Conservation (phyloP, 768 basidiomycete genomes). For the Macrocybe gigantea region DNA sequence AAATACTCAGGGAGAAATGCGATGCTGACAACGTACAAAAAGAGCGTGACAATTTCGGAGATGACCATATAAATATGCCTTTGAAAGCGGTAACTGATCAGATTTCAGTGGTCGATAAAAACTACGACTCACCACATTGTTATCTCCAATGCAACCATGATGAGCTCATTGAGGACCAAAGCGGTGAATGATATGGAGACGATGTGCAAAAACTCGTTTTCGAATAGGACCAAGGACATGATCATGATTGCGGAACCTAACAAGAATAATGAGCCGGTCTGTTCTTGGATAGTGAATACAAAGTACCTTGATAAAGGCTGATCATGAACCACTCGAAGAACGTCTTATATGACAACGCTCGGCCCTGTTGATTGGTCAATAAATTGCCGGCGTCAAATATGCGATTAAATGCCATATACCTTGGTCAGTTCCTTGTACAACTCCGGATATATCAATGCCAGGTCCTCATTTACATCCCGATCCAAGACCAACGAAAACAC, state of each 20-base stretch:
- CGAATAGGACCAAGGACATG: constrained; percentile 91
- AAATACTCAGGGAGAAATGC: constrained; percentile 96
- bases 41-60: constrained; percentile 82
- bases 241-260: constrained; percentile 98
- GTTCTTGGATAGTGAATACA: background rate
- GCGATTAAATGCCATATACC: constrained; percentile 36
- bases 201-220: constrained; percentile 96
- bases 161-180: constrained; percentile 91
- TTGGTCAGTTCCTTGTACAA: constrained; percentile 97
- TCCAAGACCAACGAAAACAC: constrained; percentile 97
- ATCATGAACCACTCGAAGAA: constrained; percentile 99
- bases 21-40: constrained; percentile 88
- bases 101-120: background rate
- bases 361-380: constrained; percentile 52
- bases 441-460: constrained; percentile 94
- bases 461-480: constrained; percentile 90
- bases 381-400: constrained; percentile 1
- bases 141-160: constrained; percentile 98
- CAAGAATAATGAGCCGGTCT: background rate
- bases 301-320: constrained; percentile 88
- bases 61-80: constrained; percentile 97
- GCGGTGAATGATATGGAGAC: constrained; percentile 98
- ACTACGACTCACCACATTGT: constrained; percentile 77
- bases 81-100: background rate
- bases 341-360: constrained; percentile 92